Evolutionary conservation across 1,139 yeast genomes (phyloP), one percentile per base, ranked within the genome.

Genomic region (Magnusiomyces suaveolens): DNA sequence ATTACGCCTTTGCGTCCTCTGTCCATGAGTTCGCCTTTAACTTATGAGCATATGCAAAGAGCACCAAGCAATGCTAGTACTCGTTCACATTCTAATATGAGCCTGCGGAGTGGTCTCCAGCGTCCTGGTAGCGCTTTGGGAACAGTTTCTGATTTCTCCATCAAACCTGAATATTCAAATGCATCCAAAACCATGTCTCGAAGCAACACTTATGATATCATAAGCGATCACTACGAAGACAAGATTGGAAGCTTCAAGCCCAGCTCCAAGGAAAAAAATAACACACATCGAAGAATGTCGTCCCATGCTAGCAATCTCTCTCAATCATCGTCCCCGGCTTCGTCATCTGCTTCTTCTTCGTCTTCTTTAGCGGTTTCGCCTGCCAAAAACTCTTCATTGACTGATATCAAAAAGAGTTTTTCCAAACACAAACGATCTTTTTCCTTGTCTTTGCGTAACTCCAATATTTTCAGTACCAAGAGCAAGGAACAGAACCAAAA

Each of bases 341-440:
- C 47, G 3, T 44, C 47, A 26, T 24, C 33, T 2, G 21, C 48
- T 2, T 29, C 48, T 6, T 46, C 48, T 20, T 14, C 48, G 14
- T 46, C 36, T 24, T 25, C 25, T 16, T 46, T 38, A 2, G 20
- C 48, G 14, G 10, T 26, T 16, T 32, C 48, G 6, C 6, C 48
- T n/a, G 16, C 21, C 8, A 14, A 25, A 24, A 16, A 14, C 2
- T 24, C 48, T 10, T 12, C 36, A 26, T 21, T 23, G 2, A 20
- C 48, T 6, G 38, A 26, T 20, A 18, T 18, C 44, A 41, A n/a
- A 6, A 18, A 41, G 20, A 41, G 25, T 4, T 4, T 8, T 20
- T 21, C 23, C 16, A 21, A 48, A 23, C 50, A 47, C 26, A 48
- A 24, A 21, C 43, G 51, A n/a, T 48, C 51, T 3, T 36, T 48